phyloP scores from a whole-genome alignment of 306 rosid genomes.

The Abrus precatorius region DNA sequence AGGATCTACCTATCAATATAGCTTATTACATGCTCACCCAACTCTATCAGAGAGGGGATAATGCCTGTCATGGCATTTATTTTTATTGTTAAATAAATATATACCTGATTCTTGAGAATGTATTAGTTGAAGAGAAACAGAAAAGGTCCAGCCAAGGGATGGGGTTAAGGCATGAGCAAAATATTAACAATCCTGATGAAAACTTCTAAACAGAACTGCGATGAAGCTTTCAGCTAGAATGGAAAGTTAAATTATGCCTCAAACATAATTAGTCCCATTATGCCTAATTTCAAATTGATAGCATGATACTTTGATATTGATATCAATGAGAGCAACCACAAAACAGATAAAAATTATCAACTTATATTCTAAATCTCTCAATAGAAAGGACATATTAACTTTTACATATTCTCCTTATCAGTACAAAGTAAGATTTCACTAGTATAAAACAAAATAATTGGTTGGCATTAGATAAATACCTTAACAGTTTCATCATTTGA shows the following conservation, averaged over 20 bases:
- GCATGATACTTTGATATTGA: neutral
- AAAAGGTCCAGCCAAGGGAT: neutral
- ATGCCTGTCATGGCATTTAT: slow-evolving; percentile 13
- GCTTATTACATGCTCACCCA: slow-evolving; percentile 10
- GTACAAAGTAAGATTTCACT: slow-evolving; percentile 17
- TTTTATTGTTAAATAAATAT: slow-evolving; percentile 26
- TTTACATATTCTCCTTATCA: slow-evolving; percentile 11
- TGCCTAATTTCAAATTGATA: slow-evolving; percentile 31
- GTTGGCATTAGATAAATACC: slow-evolving; percentile 59
- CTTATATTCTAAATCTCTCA: slow-evolving; percentile 26
- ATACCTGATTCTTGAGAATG: slow-evolving; percentile 35
- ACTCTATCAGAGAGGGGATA: slow-evolving; percentile 16
- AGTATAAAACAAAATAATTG: slow-evolving; percentile 4
- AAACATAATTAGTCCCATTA: neutral
- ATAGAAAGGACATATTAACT: neutral
- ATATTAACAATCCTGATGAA: neutral
- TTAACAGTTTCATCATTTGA: slow-evolving; percentile 88
- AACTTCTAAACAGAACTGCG: slow-evolving; percentile 24
- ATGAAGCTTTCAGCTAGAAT: slow-evolving; percentile 12
- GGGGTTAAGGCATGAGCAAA: slow-evolving; percentile 7
- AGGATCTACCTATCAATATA: slow-evolving; percentile 19
- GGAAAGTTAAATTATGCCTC: slow-evolving; percentile 23
- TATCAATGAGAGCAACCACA: slow-evolving; percentile 8
- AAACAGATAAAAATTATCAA: slow-evolving; percentile 25
- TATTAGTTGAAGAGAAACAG: neutral